A percentile compares a stretch with the other conserved stretches of the same genome.
Evolutionary conservation across 352 stramenopile genomes (phyloP).

Genomic region (Globisporangium sylvaticum): DNA sequence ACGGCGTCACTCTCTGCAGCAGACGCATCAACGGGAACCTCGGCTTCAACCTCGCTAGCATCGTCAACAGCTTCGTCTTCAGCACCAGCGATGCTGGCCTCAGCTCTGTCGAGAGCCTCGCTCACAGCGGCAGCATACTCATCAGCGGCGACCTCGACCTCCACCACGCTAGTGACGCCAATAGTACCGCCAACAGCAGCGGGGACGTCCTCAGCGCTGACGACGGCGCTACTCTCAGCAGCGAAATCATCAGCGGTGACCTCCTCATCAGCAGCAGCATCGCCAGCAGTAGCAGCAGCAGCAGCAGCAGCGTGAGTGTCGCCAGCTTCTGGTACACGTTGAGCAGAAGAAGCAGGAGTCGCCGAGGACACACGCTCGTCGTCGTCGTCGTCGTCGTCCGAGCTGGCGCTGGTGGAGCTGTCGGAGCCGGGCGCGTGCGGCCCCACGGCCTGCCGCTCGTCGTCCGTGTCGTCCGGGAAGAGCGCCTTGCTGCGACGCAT

Average conservation of each 20-base stretch:
- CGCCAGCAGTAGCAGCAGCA: background rate
- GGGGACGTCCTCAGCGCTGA: background rate
- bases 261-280: background rate
- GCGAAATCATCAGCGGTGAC: background rate
- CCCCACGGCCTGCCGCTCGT: constrained; percentile 2
- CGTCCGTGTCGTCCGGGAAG: constrained; percentile 8
- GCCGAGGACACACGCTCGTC: background rate
- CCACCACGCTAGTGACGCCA: too few relatives aligned
- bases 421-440: constrained; percentile 1
- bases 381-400: constrained; percentile 1
- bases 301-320: background rate
- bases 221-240: background rate
- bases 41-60: background rate
- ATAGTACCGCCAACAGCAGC: background rate
- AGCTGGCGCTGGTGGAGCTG: constrained; percentile 1
- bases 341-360: background rate
- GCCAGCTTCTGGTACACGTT: background rate
- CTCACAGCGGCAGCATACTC: background rate
- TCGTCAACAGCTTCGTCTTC: background rate
- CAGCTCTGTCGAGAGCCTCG: background rate
- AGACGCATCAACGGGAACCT: background rate
- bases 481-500: constrained; percentile 11
- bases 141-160: background rate
- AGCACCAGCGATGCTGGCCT: background rate
- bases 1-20: background rate